Conservation (phyloP, 2,329 filamentous ascomycete species). For the Ceratocystis destructans region DNA sequence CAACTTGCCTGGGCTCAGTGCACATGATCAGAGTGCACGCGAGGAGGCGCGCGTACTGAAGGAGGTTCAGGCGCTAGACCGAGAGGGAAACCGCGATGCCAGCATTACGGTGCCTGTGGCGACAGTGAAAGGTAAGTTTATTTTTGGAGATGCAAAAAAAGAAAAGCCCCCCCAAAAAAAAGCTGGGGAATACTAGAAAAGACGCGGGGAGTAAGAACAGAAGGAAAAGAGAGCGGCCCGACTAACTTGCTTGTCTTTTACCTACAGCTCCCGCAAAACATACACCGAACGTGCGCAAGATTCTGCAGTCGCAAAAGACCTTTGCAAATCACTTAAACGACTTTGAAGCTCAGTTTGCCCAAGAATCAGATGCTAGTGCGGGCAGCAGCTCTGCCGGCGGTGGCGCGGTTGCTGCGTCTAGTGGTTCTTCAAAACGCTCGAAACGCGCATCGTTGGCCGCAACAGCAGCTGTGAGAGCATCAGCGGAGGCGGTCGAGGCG, state of each 20-base stretch:
- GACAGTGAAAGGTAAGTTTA: slow-evolving; percentile 32
- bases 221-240: neutral
- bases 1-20: slow-evolving; percentile 36
- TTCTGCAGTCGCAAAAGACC: slow-evolving; percentile 67
- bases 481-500: neutral
- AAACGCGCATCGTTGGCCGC: slow-evolving; percentile 24
- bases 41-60: slow-evolving; percentile 71
- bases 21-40: slow-evolving; percentile 60
- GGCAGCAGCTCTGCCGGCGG: neutral
- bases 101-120: slow-evolving; percentile 51
- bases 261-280: slow-evolving; percentile 32
- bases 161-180: neutral
- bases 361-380: slow-evolving; percentile 19
- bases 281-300: slow-evolving; percentile 59
- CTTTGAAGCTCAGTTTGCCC: slow-evolving; percentile 51
- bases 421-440: slow-evolving; percentile 11
- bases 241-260: neutral
- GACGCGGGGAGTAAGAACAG: neutral
- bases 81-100: slow-evolving; percentile 61
- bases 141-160: neutral
- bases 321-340: slow-evolving; percentile 74
- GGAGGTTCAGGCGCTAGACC: slow-evolving; percentile 69
- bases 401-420: neutral
- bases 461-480: slow-evolving; percentile 25
- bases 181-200: neutral